A percentile compares a stretch with the other conserved stretches of the same genome.
These are phyloP conservation scores for Heterobasidion irregulare DNA, from an alignment of 1,284 basidiomycete species.

Conservation along the genomic window DNA sequence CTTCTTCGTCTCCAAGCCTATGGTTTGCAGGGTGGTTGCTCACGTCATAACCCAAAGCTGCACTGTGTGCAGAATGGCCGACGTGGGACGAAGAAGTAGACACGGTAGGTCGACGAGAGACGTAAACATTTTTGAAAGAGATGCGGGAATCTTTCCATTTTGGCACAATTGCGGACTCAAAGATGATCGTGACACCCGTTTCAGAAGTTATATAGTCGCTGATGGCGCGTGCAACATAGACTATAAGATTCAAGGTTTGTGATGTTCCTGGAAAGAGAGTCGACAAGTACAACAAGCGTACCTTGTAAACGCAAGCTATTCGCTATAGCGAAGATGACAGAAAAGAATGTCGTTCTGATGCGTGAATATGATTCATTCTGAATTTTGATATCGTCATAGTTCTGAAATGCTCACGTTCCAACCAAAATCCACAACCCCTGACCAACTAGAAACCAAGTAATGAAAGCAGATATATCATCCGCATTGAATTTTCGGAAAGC, in stretches of 20 bases:
- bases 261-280: neutral
- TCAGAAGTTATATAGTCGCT: slow-evolving; percentile 91
- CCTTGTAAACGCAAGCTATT: slow-evolving; percentile 91
- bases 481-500: slow-evolving; percentile 94
- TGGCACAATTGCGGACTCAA: slow-evolving; percentile 96
- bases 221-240: slow-evolving; percentile 82
- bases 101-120: slow-evolving; percentile 68
- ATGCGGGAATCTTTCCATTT: slow-evolving; percentile 96
- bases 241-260: slow-evolving; percentile 29
- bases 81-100: slow-evolving; percentile 10
- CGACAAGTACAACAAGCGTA: slow-evolving; percentile 16
- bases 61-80: slow-evolving; percentile 31
- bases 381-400: neutral
- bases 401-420: slow-evolving; percentile 67
- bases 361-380: slow-evolving; percentile 10
- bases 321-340: slow-evolving; percentile 82
- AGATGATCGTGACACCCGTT: slow-evolving; percentile 92
- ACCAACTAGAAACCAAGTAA: slow-evolving; percentile 92
- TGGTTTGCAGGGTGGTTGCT: slow-evolving; percentile 69
- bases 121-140: slow-evolving; percentile 94
- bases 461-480: slow-evolving; percentile 95
- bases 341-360: slow-evolving; percentile 88
- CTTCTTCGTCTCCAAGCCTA: slow-evolving; percentile 46
- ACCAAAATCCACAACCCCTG: slow-evolving; percentile 91
- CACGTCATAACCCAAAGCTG: slow-evolving; percentile 65